Conservation (phyloP, 192 early-diverging fungal genomes). For the Helicostylum pulchrum region DNA sequence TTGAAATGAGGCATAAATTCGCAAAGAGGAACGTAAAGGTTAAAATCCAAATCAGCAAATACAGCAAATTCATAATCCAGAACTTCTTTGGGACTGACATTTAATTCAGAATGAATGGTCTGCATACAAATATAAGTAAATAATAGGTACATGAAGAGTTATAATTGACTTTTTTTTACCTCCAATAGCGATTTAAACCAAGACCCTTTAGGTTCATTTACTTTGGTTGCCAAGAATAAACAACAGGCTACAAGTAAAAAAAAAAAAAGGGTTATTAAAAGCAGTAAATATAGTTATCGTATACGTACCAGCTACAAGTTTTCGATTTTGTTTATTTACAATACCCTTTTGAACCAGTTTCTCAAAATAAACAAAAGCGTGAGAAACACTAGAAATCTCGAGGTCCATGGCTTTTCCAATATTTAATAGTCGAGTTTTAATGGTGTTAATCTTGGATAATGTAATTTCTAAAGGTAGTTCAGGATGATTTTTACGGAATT, state of each 20-base stretch:
- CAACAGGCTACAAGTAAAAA: conserved; percentile 47
- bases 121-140: conserved; percentile 6
- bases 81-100: conserved; percentile 73
- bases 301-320: conserved; percentile 54
- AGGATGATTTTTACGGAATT: conserved; percentile 76
- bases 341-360: conserved; percentile 83
- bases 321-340: conserved; percentile 69
- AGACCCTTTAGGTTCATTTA: conserved; percentile 78
- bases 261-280: not conserved
- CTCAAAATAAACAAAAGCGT: conserved; percentile 91
- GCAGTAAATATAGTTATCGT: not conserved
- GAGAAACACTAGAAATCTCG: conserved; percentile 84
- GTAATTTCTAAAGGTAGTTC: conserved; percentile 77
- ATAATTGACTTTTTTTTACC: conserved; percentile 19
- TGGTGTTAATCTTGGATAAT: conserved; percentile 78
- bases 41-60: conserved; percentile 88
- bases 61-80: conserved; percentile 87
- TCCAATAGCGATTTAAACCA: conserved; percentile 56
- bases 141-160: not conserved
- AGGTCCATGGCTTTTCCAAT: conserved; percentile 65
- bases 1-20: conserved; percentile 94
- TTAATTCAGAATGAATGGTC: conserved; percentile 71
- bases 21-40: conserved; percentile 77
- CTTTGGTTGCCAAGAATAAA: conserved; percentile 78
- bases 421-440: conserved; percentile 72